Evolutionary conservation across 371 early-diverging fungal genomes (phyloP).

Genomic region (Mortierella sp.): DNA sequence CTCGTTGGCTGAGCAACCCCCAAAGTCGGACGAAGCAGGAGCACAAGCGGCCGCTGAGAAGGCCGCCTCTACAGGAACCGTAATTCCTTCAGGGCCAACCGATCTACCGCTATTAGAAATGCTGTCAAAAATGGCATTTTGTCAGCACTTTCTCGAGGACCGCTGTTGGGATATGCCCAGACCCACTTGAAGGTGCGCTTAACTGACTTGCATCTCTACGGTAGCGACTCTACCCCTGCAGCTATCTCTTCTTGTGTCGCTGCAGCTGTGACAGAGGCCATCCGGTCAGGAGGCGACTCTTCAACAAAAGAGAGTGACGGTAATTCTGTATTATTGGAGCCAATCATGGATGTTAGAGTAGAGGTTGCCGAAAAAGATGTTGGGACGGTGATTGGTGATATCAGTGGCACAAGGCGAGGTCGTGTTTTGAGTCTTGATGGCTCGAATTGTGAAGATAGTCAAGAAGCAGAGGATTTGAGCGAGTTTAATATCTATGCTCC

Average conservation of each 20-base stretch:
- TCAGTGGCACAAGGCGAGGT: slow-evolving; percentile 83
- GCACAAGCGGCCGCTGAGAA: slow-evolving; percentile 27
- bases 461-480: slow-evolving; percentile 50
- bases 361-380: slow-evolving; percentile 79
- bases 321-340: slow-evolving; percentile 81
- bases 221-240: slow-evolving; percentile 74
- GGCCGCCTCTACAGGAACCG: slow-evolving; percentile 21
- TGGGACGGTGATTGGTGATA: slow-evolving; percentile 85
- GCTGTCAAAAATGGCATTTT: slow-evolving; percentile 79
- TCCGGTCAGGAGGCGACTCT: slow-evolving; percentile 60
- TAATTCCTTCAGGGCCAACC: slow-evolving; percentile 47
- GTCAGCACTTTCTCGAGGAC: slow-evolving; percentile 84
- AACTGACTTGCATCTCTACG: slow-evolving; percentile 67
- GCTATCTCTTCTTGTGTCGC: slow-evolving; percentile 78
- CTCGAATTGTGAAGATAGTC: slow-evolving; percentile 25
- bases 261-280: slow-evolving; percentile 71
- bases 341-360: slow-evolving; percentile 87
- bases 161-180: slow-evolving; percentile 85
- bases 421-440: slow-evolving; percentile 70
- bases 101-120: slow-evolving; percentile 57
- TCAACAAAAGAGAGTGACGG: slow-evolving; percentile 5
- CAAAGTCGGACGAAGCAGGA: slow-evolving; percentile 25
- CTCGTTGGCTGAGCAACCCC: slow-evolving; percentile 24
- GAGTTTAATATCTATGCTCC: slow-evolving; percentile 66
- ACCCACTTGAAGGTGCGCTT: slow-evolving; percentile 73